Evolutionary conservation across 1,284 basidiomycete species (phyloP).

Genomic region (Ustilago vetiveriae): DNA sequence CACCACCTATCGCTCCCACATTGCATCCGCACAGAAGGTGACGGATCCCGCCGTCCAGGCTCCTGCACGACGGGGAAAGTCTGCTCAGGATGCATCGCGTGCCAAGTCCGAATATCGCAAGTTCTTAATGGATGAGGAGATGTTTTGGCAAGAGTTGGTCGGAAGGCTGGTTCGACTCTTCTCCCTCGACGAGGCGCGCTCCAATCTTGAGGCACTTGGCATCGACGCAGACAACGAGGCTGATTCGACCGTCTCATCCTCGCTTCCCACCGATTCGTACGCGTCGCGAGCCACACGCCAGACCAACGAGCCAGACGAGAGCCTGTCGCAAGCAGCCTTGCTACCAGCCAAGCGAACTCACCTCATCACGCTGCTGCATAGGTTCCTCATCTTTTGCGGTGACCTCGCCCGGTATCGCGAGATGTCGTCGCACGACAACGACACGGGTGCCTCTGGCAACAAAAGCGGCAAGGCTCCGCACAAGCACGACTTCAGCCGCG

Average conservation of each 20-base stretch:
- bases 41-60: slow-evolving; percentile 22
- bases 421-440: slow-evolving; percentile 72
- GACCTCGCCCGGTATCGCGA: slow-evolving; percentile 94
- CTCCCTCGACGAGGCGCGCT: slow-evolving; percentile 49
- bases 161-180: slow-evolving; percentile 57
- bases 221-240: slow-evolving; percentile 50
- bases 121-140: slow-evolving; percentile 56
- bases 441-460: slow-evolving; percentile 10
- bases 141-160: slow-evolving; percentile 59
- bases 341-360: slow-evolving; percentile 51
- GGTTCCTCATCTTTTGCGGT: slow-evolving; percentile 88
- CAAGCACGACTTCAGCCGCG: slow-evolving; percentile 54
- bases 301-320: slow-evolving; percentile 38
- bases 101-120: slow-evolving; percentile 49
- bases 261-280: slow-evolving; percentile 32
- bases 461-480: slow-evolving; percentile 15
- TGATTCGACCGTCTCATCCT: slow-evolving; percentile 32
- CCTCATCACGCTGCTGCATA: slow-evolving; percentile 75
- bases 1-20: slow-evolving; percentile 45
- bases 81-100: slow-evolving; percentile 36
- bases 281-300: slow-evolving; percentile 33
- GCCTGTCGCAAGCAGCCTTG: slow-evolving; percentile 37
- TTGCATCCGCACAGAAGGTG: slow-evolving; percentile 51
- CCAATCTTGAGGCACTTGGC: slow-evolving; percentile 45
- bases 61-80: slow-evolving; percentile 28